Base-by-base conservation (phyloP, 768 basidiomycete species). In the Pholiota molesta region DNA sequence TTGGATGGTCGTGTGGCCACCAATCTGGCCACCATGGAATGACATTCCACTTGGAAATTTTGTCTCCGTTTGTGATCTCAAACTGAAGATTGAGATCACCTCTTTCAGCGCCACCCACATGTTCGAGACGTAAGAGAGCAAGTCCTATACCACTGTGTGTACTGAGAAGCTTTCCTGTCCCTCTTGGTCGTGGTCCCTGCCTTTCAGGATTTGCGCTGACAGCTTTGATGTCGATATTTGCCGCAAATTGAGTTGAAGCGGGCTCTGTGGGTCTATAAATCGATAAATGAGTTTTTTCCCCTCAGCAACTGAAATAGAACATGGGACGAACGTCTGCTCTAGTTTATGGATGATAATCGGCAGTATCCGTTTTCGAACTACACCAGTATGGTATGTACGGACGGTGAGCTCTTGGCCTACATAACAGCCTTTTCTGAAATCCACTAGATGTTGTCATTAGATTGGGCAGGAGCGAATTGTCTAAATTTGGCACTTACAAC, bases 391-490 rank as follows among this genome's bases (percentile, higher is more conserved):
- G 74, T 97, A 97, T 39, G 97, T 98, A 55, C 97, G 86, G 6
- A 97, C 96, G 0, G 96, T 98, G 42, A 99, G 81, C 69, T 99
- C 97, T 79, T 99, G 97, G 9, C 97, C 97, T 5, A 99, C 90
- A 71, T 98, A 99, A 72, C 97, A 99, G 2, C 97, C 97, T 77
- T 99, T 99, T 60, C 93, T 81, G 74, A 97, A 98, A 75, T 98
- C 95, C 72, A 99, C 96, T 81, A 47, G 55, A 44, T 57, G 65
- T 26, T 63, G 29, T 44, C 44, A 64, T 52, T 62, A 57, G 59
- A 13, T 60, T 39, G 65, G 59, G 55, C 19, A 13, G 9, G 57
- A 23, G 51, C 35, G 23, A n/a, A 3, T n/a, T 26, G 47, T 31
- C 13, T 57, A 33, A 45, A 47, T 31, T 23, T 9, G n/a, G 40